phyloP scores from a whole-genome alignment of 768 basidiomycete species.

The Mycena galericulata region DNA sequence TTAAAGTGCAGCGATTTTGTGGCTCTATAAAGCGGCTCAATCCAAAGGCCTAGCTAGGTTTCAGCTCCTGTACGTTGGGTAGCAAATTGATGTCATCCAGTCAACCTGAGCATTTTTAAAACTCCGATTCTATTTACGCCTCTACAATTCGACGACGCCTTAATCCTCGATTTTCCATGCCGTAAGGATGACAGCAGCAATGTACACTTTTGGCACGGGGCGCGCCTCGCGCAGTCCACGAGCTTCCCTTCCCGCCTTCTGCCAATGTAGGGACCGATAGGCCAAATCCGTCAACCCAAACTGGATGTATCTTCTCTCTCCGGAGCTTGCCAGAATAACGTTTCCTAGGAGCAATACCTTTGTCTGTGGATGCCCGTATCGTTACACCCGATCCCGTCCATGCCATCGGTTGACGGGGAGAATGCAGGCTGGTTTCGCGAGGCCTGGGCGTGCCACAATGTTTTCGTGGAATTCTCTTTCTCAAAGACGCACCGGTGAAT shows the following conservation, averaged over 20 bases:
- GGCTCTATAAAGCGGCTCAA: conserved; percentile 2
- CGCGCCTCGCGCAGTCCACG: conserved; percentile 5
- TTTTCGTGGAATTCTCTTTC: conserved; percentile 4
- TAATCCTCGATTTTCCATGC: background rate
- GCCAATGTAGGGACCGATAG: conserved; percentile 9
- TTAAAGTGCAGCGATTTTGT: conserved; percentile 12
- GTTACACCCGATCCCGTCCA: conserved; percentile 9
- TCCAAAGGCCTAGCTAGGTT: conserved; percentile 5
- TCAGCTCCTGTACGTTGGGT: background rate
- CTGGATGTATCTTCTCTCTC: conserved; percentile 8
- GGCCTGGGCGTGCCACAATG: conserved; percentile 3
- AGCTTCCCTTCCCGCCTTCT: conserved; percentile 11
- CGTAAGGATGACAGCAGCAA: conserved; percentile 11
- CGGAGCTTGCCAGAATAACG: background rate
- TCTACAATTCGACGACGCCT: background rate
- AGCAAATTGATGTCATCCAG: conserved; percentile 12
- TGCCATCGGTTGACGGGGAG: background rate
- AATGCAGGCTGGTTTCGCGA: conserved; percentile 8
- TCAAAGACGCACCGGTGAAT: conserved; percentile 12
- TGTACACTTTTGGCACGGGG: background rate
- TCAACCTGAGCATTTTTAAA: conserved; percentile 4
- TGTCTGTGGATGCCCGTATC: conserved; percentile 7
- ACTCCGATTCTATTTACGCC: conserved; percentile 1
- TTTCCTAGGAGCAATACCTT: conserved; percentile 3
- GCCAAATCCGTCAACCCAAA: conserved; percentile 5